Percentiles rank a stretch among this genome's conserved stretches.
Conservation (phyloP, 805 yeast species). For the Pichia sporocuriosa region DNA sequence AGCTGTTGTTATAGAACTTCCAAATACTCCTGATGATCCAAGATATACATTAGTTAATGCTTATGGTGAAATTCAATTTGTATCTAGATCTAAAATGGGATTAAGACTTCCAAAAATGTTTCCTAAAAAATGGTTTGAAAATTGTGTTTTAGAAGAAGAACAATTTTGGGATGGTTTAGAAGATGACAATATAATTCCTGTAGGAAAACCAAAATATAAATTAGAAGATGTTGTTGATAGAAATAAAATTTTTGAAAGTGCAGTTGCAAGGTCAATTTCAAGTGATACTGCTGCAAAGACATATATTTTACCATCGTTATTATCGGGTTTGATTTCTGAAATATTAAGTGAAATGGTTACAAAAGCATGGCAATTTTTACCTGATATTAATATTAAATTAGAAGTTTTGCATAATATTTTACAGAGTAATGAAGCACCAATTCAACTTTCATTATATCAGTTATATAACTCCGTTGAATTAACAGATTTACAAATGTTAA, state of each 20-base stretch:
- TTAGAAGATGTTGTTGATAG: slow-evolving; percentile 27
- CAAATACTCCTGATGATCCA: slow-evolving; percentile 41
- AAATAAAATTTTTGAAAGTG: slow-evolving; percentile 25
- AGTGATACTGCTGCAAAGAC: slow-evolving; percentile 20
- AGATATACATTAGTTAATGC: slow-evolving; percentile 50
- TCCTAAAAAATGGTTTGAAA: slow-evolving; percentile 32
- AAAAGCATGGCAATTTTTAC: slow-evolving; percentile 28
- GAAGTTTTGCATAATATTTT: slow-evolving; percentile 31
- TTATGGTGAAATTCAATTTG: slow-evolving; percentile 51
- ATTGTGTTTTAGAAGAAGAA: slow-evolving; percentile 26
- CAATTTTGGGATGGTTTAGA: slow-evolving; percentile 15
- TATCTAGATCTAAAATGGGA: slow-evolving; percentile 37
- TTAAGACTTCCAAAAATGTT: slow-evolving; percentile 50
- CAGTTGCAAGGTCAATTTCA: slow-evolving; percentile 17
- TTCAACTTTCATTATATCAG: slow-evolving; percentile 33
- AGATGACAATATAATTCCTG: slow-evolving; percentile 15
- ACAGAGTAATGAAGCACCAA: slow-evolving; percentile 35
- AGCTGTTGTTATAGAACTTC: slow-evolving; percentile 50
- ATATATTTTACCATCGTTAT: slow-evolving; percentile 28
- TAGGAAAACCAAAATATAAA: slow-evolving; percentile 30
- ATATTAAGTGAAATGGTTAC: slow-evolving; percentile 22
- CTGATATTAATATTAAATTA: slow-evolving; percentile 29
- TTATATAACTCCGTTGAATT: slow-evolving; percentile 31
- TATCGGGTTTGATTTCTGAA: slow-evolving; percentile 26
- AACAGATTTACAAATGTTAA: slow-evolving; percentile 28